phyloP scores from a whole-genome alignment of 257 asterid species.

The Petunia secreta region DNA sequence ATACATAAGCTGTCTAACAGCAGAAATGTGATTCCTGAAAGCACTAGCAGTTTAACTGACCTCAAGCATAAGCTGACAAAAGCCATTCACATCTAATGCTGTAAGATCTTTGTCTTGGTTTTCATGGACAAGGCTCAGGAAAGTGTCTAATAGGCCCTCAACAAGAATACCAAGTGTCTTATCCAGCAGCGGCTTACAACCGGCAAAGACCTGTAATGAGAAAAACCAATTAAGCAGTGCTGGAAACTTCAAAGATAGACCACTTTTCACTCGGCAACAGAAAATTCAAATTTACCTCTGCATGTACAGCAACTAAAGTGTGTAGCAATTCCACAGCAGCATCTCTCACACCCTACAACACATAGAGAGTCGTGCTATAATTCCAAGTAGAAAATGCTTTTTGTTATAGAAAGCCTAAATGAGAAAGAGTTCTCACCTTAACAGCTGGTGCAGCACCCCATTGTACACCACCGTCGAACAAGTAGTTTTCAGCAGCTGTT shows the following conservation, averaged over 20 bases:
- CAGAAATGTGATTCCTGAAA: neutral
- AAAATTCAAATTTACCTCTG: slow-evolving; percentile 63
- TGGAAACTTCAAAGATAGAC: neutral
- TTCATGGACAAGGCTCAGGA: slow-evolving; percentile 85
- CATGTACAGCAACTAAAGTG: slow-evolving; percentile 91
- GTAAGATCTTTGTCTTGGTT: slow-evolving; percentile 61
- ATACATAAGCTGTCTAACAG: neutral
- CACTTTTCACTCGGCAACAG: neutral
- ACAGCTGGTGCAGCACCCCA: slow-evolving; percentile 97
- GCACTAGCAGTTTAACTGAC: slow-evolving; percentile 42
- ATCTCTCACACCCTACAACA: slow-evolving; percentile 91
- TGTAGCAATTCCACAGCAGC: slow-evolving; percentile 94
- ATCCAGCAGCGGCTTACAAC: slow-evolving; percentile 91
- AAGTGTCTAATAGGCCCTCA: slow-evolving; percentile 90
- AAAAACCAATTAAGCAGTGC: slow-evolving; percentile 18
- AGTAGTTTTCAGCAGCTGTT: slow-evolving; percentile 86
- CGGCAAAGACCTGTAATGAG: slow-evolving; percentile 77
- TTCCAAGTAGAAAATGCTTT: slow-evolving; percentile 25
- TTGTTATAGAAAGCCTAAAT: slow-evolving; percentile 2
- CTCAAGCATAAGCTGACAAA: slow-evolving; percentile 97
- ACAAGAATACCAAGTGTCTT: slow-evolving; percentile 93
- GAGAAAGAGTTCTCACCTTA: slow-evolving; percentile 54
- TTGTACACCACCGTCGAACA: slow-evolving; percentile 88
- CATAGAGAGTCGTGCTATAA: slow-evolving; percentile 25
- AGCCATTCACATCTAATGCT: slow-evolving; percentile 89